Evolutionary conservation across 2,329 filamentous ascomycete species (phyloP).

Genomic region (Plectosphaerella sp.): DNA sequence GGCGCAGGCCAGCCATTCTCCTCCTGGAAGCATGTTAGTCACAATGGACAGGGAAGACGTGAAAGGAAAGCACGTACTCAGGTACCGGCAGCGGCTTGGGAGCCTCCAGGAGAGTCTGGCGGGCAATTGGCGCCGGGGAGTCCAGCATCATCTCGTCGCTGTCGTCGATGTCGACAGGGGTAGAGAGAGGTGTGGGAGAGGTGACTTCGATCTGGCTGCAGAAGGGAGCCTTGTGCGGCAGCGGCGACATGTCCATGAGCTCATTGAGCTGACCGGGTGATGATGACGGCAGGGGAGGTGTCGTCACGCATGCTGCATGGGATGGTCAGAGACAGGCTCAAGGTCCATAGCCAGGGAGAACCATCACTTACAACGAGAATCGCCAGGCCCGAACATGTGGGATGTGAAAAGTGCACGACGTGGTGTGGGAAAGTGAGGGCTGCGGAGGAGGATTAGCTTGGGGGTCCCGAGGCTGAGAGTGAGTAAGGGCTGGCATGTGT

Average conservation of each 20-base stretch:
- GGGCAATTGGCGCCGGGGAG: constrained; percentile 47
- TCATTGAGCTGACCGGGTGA: constrained; percentile 71
- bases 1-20: constrained; percentile 62
- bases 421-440: constrained; percentile 78
- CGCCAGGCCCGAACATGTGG: constrained; percentile 57
- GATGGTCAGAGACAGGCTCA: constrained; percentile 8
- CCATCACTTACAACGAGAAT: constrained; percentile 53
- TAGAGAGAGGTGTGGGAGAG: constrained; percentile 64
- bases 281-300: constrained; percentile 77
- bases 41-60: background rate
- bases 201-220: constrained; percentile 60
- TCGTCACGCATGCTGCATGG: constrained; percentile 66
- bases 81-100: constrained; percentile 37
- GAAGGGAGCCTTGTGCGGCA: constrained; percentile 80
- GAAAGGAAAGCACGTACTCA: constrained; percentile 40
- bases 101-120: constrained; percentile 42
- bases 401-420: constrained; percentile 80
- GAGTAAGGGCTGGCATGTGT: constrained; percentile 12
- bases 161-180: constrained; percentile 32
- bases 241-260: constrained; percentile 88
- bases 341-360: constrained; percentile 6
- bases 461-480: constrained; percentile 5
- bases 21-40: constrained; percentile 39
- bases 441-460: constrained; percentile 25
- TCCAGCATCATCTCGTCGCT: constrained; percentile 51